Evolutionary conservation across 768 basidiomycete genomes (phyloP), one percentile per base, ranked within the genome.

Genomic region (Aureoboletus auriporus): DNA sequence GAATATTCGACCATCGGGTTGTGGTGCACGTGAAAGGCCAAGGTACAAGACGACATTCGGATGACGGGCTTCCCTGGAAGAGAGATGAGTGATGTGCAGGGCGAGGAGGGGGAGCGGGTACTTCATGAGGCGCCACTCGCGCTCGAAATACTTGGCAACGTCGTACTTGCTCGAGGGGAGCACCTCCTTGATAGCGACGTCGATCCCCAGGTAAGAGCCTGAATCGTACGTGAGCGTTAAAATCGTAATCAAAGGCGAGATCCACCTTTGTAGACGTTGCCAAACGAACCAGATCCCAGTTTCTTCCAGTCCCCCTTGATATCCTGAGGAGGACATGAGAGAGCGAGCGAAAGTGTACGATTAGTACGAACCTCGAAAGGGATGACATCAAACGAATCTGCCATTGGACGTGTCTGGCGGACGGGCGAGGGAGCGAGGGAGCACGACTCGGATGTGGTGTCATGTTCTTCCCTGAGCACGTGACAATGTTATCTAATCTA

Each of bases 91-190:
- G 20, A 44, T 26, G 7, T 8, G 20, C 5, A 14, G 36, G 5
- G 10, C 1, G 5, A 20, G 31, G 36, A 54, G 31, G 51, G 29
- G 53, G 33, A 16, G 17, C 31, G 58, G 69, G 52, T 61, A 80
- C 76, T 93, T 92, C 93, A 97, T 96, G 28, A 98, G 80, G 28
- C 90, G 79, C 91, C 93, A 96, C 76, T 99, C 95, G n/a, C 95
- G 80, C 62, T 95, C 91, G 66, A 98, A 95, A 72, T 99, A 98
- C 69, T 99, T 99, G 58, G 85, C 79, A 31, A 96, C 93, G 59
- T 96, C 92, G 69, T 97, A 97, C 49, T 89, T 90, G 6, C 71
- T 86, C 17, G 89, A 93, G 1, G 92, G 92, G 8, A 96, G 75
- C 4, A 98, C 93, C 70, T 98, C 94, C 68, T 96, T 96, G 68